Percentiles rank a stretch among this genome's conserved stretches.
Conservation (phyloP, 345 rosid genomes). For the Anacardium occidentale region DNA sequence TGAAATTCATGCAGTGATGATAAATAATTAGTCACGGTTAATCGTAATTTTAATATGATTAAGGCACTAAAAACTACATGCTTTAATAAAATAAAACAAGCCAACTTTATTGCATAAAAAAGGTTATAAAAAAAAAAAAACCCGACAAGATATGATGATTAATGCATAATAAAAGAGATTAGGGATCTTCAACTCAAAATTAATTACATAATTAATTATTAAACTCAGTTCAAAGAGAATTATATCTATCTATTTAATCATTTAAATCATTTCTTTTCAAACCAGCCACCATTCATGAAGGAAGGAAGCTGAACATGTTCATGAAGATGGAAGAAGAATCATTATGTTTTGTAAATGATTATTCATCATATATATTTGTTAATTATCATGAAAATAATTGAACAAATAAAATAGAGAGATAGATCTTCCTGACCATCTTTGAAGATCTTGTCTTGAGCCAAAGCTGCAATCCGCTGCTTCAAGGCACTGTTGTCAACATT, state of each 20-base stretch:
- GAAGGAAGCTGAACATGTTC: not conserved
- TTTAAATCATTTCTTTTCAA: not conserved
- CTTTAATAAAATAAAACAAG: conserved; percentile 1
- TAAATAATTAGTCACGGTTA: not conserved
- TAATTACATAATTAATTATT: too few relatives aligned
- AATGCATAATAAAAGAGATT: too few relatives aligned
- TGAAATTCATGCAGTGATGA: conserved; percentile 17
- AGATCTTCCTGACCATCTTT: conserved; percentile 51
- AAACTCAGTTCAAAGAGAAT: not conserved
- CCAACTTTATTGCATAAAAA: conserved; percentile 1
- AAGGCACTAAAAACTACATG: not conserved
- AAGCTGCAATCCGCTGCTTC: conserved; percentile 76
- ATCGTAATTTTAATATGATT: not conserved
- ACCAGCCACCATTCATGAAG: not conserved
- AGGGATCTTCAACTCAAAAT: too few relatives aligned
- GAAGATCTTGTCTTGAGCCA: conserved; percentile 82
- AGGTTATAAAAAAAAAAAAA: not conserved
- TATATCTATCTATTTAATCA: not conserved
- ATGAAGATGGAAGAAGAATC: conserved; percentile 20
- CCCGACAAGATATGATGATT: too few relatives aligned
- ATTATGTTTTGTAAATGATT: conserved; percentile 11
- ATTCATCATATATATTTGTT: not conserved
- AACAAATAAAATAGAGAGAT: not conserved
- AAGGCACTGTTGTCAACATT: conserved; percentile 67
- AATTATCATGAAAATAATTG: not conserved